These are phyloP conservation scores for Fusarium sp. DNA, from an alignment of 2,329 filamentous ascomycete genomes.

Conservation along the genomic window DNA sequence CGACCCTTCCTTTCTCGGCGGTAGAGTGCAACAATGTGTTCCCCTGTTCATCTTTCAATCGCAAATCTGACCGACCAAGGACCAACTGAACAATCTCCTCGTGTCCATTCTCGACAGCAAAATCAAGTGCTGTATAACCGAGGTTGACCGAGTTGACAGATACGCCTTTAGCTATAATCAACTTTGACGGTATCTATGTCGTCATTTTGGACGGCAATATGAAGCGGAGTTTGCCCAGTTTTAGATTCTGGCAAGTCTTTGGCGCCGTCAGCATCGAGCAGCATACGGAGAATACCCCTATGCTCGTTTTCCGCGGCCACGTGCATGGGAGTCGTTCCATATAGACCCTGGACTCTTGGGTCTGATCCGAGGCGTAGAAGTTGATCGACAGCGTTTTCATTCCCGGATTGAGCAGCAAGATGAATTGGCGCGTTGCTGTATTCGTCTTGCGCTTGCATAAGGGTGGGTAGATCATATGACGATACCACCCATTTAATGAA, in stretches of 20 bases:
- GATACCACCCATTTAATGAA: background rate
- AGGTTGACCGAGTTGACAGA: no score
- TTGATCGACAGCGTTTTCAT: background rate
- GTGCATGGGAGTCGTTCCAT: background rate
- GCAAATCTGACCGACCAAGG: no score
- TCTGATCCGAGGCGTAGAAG: background rate
- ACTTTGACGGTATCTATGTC: no score
- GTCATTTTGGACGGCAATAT: background rate
- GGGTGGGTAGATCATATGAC: background rate
- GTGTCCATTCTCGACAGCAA: no score
- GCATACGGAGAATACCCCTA: background rate
- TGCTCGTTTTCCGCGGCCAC: background rate
- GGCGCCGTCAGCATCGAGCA: background rate
- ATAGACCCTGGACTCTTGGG: accelerated
- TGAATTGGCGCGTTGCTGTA: background rate
- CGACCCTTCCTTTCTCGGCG: no score
- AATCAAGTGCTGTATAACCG: no score
- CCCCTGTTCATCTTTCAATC: no score
- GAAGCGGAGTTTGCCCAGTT: background rate
- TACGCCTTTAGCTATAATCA: no score
- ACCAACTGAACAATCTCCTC: no score
- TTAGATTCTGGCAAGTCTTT: background rate
- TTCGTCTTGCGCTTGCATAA: background rate
- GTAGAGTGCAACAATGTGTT: no score
- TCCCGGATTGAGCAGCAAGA: background rate